Conservation (phyloP, 345 rosid species). For the Linum usitatissimum region DNA sequence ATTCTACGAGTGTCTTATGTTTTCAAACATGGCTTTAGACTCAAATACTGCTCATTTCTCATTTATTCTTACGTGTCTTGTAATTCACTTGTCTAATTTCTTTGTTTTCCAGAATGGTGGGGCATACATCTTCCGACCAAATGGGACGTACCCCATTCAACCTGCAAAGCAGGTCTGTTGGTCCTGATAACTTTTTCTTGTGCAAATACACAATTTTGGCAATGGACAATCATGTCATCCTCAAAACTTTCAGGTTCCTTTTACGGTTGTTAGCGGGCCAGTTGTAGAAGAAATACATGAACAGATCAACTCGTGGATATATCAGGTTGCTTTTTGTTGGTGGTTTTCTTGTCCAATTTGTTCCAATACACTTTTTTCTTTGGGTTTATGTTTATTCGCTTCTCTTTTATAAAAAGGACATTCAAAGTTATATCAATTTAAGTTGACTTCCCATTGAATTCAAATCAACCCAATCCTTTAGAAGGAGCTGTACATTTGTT, state of each 20-base stretch:
- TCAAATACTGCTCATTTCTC: neutral
- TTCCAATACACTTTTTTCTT: constrained; percentile 3
- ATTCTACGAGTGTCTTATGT: constrained; percentile 2
- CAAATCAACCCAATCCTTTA: no score
- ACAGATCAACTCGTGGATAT: constrained; percentile 62
- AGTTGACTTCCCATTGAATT: neutral
- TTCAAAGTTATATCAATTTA: constrained; percentile 4
- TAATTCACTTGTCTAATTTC: neutral
- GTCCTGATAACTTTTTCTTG: constrained; percentile 11
- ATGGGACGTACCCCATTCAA: constrained; percentile 37
- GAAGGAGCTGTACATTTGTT: neutral
- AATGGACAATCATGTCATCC: neutral
- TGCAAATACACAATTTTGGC: constrained; percentile 1
- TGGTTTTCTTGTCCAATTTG: constrained; percentile 7
- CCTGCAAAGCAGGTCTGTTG: constrained; percentile 40
- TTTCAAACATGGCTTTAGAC: neutral
- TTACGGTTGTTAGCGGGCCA: constrained; percentile 61
- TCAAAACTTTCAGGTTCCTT: constrained; percentile 32
- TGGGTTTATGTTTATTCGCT: constrained; percentile 3
- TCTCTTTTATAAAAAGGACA: constrained; percentile 1
- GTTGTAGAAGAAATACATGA: constrained; percentile 83
- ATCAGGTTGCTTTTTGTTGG: constrained; percentile 47
- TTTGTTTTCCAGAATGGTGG: constrained; percentile 68
- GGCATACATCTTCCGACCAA: constrained; percentile 91
- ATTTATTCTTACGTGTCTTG: neutral